Conservation (phyloP, 441 rosid species). For the Rhodomyrtus psidioides region DNA sequence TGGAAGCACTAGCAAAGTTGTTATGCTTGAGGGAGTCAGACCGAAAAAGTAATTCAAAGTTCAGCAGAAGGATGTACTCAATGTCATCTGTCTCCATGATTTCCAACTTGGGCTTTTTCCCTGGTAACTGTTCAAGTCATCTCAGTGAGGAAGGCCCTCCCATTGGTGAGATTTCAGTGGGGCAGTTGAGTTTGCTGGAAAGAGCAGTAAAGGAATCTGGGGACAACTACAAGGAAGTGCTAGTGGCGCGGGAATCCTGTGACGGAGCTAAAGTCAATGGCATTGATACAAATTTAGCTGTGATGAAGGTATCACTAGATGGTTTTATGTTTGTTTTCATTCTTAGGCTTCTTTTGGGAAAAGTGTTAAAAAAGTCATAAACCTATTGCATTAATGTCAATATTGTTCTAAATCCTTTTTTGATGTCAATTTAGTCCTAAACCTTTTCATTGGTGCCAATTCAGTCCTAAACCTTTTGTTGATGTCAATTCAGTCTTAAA, state of each 20-base stretch:
- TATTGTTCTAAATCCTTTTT: no score
- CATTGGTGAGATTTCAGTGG: constrained; percentile 85
- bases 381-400: no score
- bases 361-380: no score
- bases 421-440: no score
- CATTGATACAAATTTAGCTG: constrained; percentile 83
- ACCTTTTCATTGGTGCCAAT: no score
- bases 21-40: constrained; percentile 38
- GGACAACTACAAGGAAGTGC: constrained; percentile 61
- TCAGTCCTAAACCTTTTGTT: no score
- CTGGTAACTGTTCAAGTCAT: constrained; percentile 46
- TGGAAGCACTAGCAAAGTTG: constrained; percentile 77
- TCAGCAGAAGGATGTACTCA: constrained; percentile 44
- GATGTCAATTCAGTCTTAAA: no score
- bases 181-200: constrained; percentile 73
- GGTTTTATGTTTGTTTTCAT: neutral
- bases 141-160: constrained; percentile 33
- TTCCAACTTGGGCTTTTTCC: constrained; percentile 60
- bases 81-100: constrained; percentile 68
- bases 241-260: constrained; percentile 64
- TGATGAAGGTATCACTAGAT: constrained; percentile 66
- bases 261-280: constrained; percentile 89
- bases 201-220: constrained; percentile 65
- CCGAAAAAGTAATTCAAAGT: constrained; percentile 21
- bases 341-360: neutral